phyloP scores from a whole-genome alignment of 345 rosid genomes.

The Cardiospermum halicacabum region DNA sequence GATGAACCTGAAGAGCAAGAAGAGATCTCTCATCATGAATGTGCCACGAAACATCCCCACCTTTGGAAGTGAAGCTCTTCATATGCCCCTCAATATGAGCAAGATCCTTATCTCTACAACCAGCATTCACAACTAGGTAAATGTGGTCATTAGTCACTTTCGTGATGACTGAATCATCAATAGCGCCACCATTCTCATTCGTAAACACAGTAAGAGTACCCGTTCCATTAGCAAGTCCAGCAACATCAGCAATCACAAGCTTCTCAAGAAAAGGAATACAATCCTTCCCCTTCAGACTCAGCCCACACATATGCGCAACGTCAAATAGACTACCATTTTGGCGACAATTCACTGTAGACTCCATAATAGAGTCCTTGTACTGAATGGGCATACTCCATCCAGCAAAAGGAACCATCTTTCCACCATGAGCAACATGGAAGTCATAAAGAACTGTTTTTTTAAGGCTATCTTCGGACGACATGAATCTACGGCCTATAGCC shows the following conservation, averaged over 20 bases:
- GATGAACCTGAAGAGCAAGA: conserved; percentile 84
- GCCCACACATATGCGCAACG: conserved; percentile 96
- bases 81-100: conserved; percentile 95
- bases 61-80: conserved; percentile 88
- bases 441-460: conserved; percentile 90
- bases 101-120: conserved; percentile 97
- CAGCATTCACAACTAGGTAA: conserved; percentile 96
- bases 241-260: conserved; percentile 93
- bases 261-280: conserved; percentile 81
- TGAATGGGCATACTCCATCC: conserved; percentile 99
- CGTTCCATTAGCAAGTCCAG: conserved; percentile 74
- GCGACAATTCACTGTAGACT: conserved; percentile 91
- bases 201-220: conserved; percentile 93
- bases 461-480: conserved; percentile 63
- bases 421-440: conserved; percentile 76
- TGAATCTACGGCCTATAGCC: conserved; percentile 53
- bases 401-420: conserved; percentile 98
- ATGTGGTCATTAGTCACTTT: conserved; percentile 77
- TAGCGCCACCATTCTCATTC: conserved; percentile 90
- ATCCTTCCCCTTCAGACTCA: conserved; percentile 95
- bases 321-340: conserved; percentile 85
- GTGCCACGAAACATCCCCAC: conserved; percentile 96
- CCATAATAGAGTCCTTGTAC: conserved; percentile 96
- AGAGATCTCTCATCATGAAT: conserved; percentile 98
- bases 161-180: conserved; percentile 94